These are phyloP conservation scores for Volutella citrinella DNA, from an alignment of 2,329 filamentous ascomycete species.

Conservation along the genomic window DNA sequence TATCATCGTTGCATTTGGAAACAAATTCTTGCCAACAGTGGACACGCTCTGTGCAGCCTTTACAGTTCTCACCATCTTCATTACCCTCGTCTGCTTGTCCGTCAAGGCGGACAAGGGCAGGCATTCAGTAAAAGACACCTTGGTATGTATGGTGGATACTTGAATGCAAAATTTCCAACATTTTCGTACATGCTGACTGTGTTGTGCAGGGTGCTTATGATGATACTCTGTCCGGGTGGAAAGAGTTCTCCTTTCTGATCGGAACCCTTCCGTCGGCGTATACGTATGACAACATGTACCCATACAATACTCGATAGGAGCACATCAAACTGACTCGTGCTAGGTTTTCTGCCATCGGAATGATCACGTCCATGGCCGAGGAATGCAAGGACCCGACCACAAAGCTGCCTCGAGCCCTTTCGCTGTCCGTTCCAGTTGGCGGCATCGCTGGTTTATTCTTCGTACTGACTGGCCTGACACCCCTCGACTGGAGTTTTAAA, in stretches of 20 bases:
- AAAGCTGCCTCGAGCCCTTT: constrained; percentile 63
- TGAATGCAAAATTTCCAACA: too few species aligned
- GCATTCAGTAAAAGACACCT: constrained; percentile 54
- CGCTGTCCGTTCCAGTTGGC: constrained; percentile 60
- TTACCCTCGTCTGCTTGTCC: constrained; percentile 67
- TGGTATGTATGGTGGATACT: too few species aligned
- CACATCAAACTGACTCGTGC: too few species aligned
- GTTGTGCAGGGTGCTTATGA: constrained; percentile 64
- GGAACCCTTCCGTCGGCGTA: constrained; percentile 44
- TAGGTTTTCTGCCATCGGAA: constrained; percentile 44
- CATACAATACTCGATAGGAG: too few species aligned
- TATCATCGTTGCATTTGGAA: constrained; percentile 61
- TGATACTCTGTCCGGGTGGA: constrained; percentile 65
- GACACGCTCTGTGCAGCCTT: constrained; percentile 69
- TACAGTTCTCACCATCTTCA: constrained; percentile 63
- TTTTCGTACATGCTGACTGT: too few species aligned
- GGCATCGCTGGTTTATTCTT: constrained; percentile 59
- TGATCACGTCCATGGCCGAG: constrained; percentile 49
- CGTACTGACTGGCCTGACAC: too few species aligned
- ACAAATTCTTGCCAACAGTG: constrained; percentile 55
- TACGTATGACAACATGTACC: too few species aligned
- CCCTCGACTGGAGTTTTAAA: too few species aligned
- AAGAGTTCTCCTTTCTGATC: constrained; percentile 55
- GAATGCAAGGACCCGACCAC: constrained; percentile 56
- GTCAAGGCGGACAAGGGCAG: constrained; percentile 59